Evolutionary conservation across 2,329 filamentous ascomycete species (phyloP).

Genomic region (Aphanoascus verrucosus): DNA sequence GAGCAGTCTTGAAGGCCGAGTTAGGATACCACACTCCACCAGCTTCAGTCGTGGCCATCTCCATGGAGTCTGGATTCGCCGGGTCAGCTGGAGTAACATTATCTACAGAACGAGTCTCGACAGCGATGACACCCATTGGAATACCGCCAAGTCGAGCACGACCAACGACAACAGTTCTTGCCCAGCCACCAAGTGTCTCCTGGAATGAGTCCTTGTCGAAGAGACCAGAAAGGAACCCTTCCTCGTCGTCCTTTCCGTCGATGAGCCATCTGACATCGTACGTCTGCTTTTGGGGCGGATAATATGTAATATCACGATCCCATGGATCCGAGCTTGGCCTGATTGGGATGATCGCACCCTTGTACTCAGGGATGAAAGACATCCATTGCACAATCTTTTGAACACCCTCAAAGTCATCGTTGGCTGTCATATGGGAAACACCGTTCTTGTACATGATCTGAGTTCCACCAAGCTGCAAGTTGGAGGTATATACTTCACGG

Average conservation of each 20-base stretch:
- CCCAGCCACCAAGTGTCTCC: constrained; percentile 93
- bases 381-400: constrained; percentile 98
- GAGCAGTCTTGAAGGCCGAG: constrained; percentile 98
- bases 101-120: constrained; percentile 91
- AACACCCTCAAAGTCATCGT: constrained; percentile 94
- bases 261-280: constrained; percentile 96
- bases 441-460: constrained; percentile 99
- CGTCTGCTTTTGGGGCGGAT: constrained; percentile 65
- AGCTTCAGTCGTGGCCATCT: constrained; percentile 87
- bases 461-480: constrained; percentile 97
- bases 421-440: constrained; percentile 97
- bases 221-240: constrained; percentile 74
- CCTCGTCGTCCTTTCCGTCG: constrained; percentile 67
- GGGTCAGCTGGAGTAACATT: constrained; percentile 94
- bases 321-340: constrained; percentile 73
- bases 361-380: constrained; percentile 93
- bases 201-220: constrained; percentile 97
- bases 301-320: constrained; percentile 85
- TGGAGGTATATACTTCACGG: constrained; percentile 97
- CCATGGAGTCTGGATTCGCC: constrained; percentile 95
- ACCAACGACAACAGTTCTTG: constrained; percentile 89
- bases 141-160: constrained; percentile 94
- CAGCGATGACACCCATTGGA: constrained; percentile 93
- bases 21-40: constrained; percentile 99
- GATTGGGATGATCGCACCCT: constrained; percentile 85